Conservation (phyloP, 2,329 filamentous ascomycete genomes). For the Tolypocladium ophioglossoides region DNA sequence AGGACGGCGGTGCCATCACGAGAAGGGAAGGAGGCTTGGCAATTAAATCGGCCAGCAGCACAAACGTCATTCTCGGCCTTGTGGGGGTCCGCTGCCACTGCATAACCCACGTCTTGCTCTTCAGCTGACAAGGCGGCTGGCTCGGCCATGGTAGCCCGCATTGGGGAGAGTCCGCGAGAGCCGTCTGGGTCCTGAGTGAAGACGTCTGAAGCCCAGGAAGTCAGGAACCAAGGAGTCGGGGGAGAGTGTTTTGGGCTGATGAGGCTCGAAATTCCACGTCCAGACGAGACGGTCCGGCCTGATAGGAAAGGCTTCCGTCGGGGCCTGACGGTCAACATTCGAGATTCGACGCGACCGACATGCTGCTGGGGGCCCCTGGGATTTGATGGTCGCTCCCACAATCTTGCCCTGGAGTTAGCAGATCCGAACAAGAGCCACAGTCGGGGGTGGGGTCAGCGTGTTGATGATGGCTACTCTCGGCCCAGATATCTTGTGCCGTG, state of each 20-base stretch:
- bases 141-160: not conserved
- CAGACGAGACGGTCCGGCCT: not conserved
- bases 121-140: not conserved
- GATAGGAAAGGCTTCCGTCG: not conserved
- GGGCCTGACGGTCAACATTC: not conserved
- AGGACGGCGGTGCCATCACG: constrained; percentile 3
- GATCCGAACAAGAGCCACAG: not conserved
- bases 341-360: not conserved
- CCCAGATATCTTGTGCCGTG: not conserved
- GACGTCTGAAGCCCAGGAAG: too few relatives aligned
- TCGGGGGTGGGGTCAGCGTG: not conserved
- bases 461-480: constrained; percentile 1
- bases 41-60: not conserved
- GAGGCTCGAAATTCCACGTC: not conserved
- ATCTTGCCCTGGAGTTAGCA: not conserved
- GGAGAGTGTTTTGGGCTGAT: not conserved
- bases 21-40: constrained; percentile 4
- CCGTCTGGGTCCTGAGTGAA: too few relatives aligned
- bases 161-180: not conserved
- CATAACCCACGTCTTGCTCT: not conserved
- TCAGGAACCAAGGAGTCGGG: too few relatives aligned
- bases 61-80: not conserved
- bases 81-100: not conserved
- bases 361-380: not conserved
- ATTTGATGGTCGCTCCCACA: too few relatives aligned